Evolutionary conservation across 768 basidiomycete genomes (phyloP).

Genomic region (Cystobasidium onofrii): DNA sequence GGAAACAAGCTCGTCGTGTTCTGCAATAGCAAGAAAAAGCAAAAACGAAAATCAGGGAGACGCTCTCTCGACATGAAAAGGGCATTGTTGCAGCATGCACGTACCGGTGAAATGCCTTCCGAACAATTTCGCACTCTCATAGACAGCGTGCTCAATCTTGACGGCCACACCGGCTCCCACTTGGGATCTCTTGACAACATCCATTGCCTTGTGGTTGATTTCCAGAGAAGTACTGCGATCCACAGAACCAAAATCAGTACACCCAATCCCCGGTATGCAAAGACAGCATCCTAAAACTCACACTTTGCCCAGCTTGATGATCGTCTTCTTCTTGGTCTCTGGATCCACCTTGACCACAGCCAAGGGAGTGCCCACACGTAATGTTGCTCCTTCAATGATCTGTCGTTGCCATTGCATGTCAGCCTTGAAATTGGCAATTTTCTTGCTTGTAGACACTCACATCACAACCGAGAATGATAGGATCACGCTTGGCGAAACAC

Average conservation of each 20-base stretch:
- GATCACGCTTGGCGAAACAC: conserved; percentile 93
- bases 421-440: too few relatives aligned
- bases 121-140: conserved; percentile 90
- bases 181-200: conserved; percentile 86
- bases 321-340: conserved; percentile 76
- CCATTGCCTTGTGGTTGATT: conserved; percentile 85
- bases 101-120: conserved; percentile 73
- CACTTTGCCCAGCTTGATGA: conserved; percentile 90
- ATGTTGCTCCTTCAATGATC: conserved; percentile 72
- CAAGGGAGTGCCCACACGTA: conserved; percentile 86
- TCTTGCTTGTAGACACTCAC: not conserved
- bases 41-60: not conserved
- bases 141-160: conserved; percentile 95
- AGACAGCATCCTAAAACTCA: conserved; percentile 48
- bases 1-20: conserved; percentile 87
- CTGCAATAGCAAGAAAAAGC: conserved; percentile 45
- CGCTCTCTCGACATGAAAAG: not conserved
- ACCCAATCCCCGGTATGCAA: too few relatives aligned
- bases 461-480: conserved; percentile 44
- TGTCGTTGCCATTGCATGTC: conserved; percentile 43
- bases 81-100: not conserved
- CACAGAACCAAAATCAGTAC: conserved; percentile 33
- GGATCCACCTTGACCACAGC: conserved; percentile 91
- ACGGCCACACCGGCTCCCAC: conserved; percentile 95
- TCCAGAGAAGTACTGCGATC: conserved; percentile 88